Base-by-base conservation (phyloP, 2,329 filamentous ascomycete species). In the Leptoxyphium fumago region DNA sequence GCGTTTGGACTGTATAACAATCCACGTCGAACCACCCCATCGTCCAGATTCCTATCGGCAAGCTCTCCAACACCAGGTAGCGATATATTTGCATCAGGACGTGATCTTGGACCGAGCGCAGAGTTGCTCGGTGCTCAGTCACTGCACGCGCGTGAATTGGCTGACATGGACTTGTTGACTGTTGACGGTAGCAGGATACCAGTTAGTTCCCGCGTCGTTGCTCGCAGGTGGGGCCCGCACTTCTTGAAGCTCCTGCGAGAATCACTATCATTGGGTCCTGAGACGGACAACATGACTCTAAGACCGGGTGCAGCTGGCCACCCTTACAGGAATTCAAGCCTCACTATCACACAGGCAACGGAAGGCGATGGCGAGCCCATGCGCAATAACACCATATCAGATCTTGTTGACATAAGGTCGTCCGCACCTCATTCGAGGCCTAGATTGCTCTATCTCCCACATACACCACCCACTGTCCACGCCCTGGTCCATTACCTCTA, bases 1-100 rank as follows among this genome's bases (percentile, higher is more conserved):
- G 88, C 91, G 0, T 98, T 96, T 67, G 91, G 91, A 1, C 79
- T 98, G 38, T 96, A 95, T 61, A 89, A 96, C 59, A 98, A 96
- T 60, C 88, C 91, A 10, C 78, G 88, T 50, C 83, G 81, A 59
- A 77, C 73, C 1, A 70, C 77, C 4, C 84, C 89, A 1, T 78
- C 85, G 54, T 93, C 87, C 1, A 82, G 80, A 9, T 95, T 91
- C 61, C 72, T 82, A 45, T 95, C 88, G 1, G 80, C 85, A 18
- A 94, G 87, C 64, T 82, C 73, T 64, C 66, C 85, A 9, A 54
- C 58, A 5, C 13, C 21, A 10, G 43, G 48, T 29, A 52, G 45
- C 14, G 41, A 72, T 45, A 55, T 69, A 56, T 81, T 79, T 2
- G 82, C 80, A 5, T 84, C 84, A 17, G 88, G 88, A 3, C 75